phyloP scores from a whole-genome alignment of 2,329 filamentous ascomycete species.

The Alternaria atra region DNA sequence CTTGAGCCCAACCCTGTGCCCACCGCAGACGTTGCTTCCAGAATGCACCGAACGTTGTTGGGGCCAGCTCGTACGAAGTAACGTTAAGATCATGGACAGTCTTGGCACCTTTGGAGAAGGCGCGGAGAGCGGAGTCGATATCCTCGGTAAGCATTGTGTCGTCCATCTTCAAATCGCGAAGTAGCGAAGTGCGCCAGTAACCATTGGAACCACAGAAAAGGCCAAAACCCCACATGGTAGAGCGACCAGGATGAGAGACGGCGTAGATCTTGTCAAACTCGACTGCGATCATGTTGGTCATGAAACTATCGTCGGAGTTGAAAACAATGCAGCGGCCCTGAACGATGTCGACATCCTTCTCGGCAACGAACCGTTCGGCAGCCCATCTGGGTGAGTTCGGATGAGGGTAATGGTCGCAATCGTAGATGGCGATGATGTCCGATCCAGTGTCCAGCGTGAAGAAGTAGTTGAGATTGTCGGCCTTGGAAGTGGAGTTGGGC shows the following conservation, averaged over 20 bases:
- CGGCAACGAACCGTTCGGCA: constrained; percentile 56
- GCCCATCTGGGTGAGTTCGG: constrained; percentile 60
- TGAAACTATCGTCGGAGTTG: constrained; percentile 56
- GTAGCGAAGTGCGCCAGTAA: constrained; percentile 58
- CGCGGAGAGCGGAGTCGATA: constrained; percentile 60
- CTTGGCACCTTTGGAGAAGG: constrained; percentile 55
- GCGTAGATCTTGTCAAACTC: constrained; percentile 64
- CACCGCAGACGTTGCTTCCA: constrained; percentile 62
- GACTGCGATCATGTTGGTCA: constrained; percentile 59
- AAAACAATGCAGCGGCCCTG: constrained; percentile 61
- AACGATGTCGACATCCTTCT: constrained; percentile 57
- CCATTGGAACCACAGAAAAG: constrained; percentile 61
- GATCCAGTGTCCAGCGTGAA: constrained; percentile 56
- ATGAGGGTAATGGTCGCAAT: constrained; percentile 62
- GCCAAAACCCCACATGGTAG: constrained; percentile 59
- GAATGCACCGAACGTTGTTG: constrained; percentile 55
- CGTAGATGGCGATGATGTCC: constrained; percentile 60
- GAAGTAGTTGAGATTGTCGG: constrained; percentile 62
- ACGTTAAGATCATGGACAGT: constrained; percentile 61
- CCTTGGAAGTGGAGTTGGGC: constrained; percentile 59
- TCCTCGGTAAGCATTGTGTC: constrained; percentile 62
- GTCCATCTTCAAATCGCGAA: constrained; percentile 60
- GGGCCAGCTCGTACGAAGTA: constrained; percentile 59
- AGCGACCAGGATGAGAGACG: constrained; percentile 60
- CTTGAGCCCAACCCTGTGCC: constrained; percentile 62